A percentile compares a stretch with the other conserved stretches of the same genome.
phyloP scores from a whole-genome alignment of 2,329 filamentous ascomycete species.

The Talaromyces piceae region DNA sequence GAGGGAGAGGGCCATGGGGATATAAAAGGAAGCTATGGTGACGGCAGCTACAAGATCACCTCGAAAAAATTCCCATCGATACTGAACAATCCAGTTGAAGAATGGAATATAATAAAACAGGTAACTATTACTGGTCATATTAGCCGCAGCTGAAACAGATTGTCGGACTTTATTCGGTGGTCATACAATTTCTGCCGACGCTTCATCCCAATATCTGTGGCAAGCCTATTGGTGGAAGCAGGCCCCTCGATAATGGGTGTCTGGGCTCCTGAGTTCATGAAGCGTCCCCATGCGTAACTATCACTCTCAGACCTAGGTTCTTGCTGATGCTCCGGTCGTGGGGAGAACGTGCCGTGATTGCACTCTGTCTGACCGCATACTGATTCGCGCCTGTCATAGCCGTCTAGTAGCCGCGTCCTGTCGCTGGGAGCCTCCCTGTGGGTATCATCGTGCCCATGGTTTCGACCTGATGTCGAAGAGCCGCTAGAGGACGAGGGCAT shows the following conservation, averaged over 20 bases:
- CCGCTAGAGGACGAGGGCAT: constrained; percentile 13
- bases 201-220: constrained; percentile 64
- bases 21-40: constrained; percentile 97
- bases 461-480: constrained; percentile 10
- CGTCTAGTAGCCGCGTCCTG: constrained; percentile 32
- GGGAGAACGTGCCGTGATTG: constrained; percentile 71
- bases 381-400: constrained; percentile 29
- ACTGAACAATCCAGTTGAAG: constrained; percentile 83
- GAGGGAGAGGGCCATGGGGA: constrained; percentile 92
- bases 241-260: constrained; percentile 54
- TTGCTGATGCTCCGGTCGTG: constrained; percentile 48
- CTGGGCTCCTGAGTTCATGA: constrained; percentile 13
- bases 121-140: constrained; percentile 54
- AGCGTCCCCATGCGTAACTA: constrained; percentile 17
- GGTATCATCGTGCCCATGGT: not conserved
- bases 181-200: constrained; percentile 66
- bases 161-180: not conserved
- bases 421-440: constrained; percentile 14
- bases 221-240: constrained; percentile 64
- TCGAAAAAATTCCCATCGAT: constrained; percentile 70
- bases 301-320: constrained; percentile 23
- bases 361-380: constrained; percentile 43
- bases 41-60: constrained; percentile 83
- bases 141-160: not conserved
- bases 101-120: constrained; percentile 89